Evolutionary conservation across 164 flowering plant genomes (phyloP), one percentile per base, ranked within the genome.

Genomic region (Berberis vulgaris): DNA sequence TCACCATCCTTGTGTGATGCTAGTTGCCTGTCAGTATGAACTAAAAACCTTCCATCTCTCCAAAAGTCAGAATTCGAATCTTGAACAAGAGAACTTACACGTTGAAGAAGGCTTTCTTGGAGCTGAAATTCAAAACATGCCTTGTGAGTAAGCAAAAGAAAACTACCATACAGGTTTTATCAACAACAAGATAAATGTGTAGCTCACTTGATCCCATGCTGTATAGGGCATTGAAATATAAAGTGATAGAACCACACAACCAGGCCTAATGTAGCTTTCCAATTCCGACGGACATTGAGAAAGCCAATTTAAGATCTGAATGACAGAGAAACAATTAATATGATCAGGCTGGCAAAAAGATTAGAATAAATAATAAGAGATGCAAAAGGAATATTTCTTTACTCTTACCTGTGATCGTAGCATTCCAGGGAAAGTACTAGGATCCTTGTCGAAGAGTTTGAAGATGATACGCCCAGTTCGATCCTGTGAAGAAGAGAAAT

Each of bases 211-310:
- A 44, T 86, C 83, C 98, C 98, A 93, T 41, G 84, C 79, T 77
- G 76, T 62, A 50, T 76, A 73, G 47, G 94, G 59, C 97, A 89
- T 83, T 41, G 88, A 81, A 38, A 80, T 55, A 73, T 89, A 93
- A 54, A 90, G 59, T 6, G 96, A 78, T 13, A 93, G 74, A 68
- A 90, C 84, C 66, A 93, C 84, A 74, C 98, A 93, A 46, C 98
- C 98, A 60, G 98, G 98, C 67, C 98, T 77, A 13, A 93, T 93
- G 74, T 88, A 86, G 76, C 98, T 86, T 75, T 93, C 98, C 82
- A 93, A 86, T 56, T 93, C 97, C 10, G 94, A 78, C 40, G 98
- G 98, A 69, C 96, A 77, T 65, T 78, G 83, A 57, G 93, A 76
- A 70, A 93, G 98, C 98, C 98, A 93, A 61, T 76, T 78, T 62